These are phyloP conservation scores for Aspergillus tanneri DNA, from an alignment of 2,329 filamentous ascomycete genomes.

Conservation along the genomic window DNA sequence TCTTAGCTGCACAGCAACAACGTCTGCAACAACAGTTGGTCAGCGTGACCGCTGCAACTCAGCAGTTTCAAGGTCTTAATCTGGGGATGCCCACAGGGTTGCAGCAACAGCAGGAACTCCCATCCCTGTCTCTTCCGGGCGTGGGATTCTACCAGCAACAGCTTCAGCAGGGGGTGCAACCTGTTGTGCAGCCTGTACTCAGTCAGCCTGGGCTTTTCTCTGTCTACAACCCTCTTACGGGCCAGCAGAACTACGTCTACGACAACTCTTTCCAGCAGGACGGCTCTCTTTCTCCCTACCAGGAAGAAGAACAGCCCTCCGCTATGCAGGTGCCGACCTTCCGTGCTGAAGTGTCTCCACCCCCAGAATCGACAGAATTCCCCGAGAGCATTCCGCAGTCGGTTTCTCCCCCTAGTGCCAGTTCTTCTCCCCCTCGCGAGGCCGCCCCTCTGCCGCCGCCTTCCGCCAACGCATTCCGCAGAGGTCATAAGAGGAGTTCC, in stretches of 20 bases:
- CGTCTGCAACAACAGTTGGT: conserved; percentile 90
- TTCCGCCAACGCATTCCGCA: conserved; percentile 87
- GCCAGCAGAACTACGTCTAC: conserved; percentile 77
- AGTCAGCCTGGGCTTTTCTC: conserved; percentile 74
- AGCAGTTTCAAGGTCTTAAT: conserved; percentile 77
- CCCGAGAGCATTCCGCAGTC: conserved; percentile 63
- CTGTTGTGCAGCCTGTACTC: conserved; percentile 61
- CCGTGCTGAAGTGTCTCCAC: conserved; percentile 78
- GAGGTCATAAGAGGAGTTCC: conserved; percentile 85
- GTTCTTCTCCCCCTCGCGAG: conserved; percentile 67
- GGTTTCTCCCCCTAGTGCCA: conserved; percentile 61
- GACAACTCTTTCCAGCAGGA: conserved; percentile 62
- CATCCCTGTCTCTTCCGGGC: conserved; percentile 53
- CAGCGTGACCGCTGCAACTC: conserved; percentile 76
- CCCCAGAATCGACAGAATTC: conserved; percentile 60
- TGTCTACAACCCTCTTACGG: conserved; percentile 82
- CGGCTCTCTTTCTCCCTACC: conserved; percentile 30
- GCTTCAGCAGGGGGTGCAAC: conserved; percentile 64
- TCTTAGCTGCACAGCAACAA: conserved; percentile 91
- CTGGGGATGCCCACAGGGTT: conserved; percentile 50
- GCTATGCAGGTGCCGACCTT: conserved; percentile 61
- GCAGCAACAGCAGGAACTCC: conserved; percentile 51
- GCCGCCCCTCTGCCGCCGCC: conserved; percentile 76
- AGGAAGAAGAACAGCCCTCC: conserved; percentile 47
- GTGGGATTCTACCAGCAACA: conserved; percentile 65